Conservation (phyloP, 208 protist genomes). For the Kentomonas sorsogonicus region DNA sequence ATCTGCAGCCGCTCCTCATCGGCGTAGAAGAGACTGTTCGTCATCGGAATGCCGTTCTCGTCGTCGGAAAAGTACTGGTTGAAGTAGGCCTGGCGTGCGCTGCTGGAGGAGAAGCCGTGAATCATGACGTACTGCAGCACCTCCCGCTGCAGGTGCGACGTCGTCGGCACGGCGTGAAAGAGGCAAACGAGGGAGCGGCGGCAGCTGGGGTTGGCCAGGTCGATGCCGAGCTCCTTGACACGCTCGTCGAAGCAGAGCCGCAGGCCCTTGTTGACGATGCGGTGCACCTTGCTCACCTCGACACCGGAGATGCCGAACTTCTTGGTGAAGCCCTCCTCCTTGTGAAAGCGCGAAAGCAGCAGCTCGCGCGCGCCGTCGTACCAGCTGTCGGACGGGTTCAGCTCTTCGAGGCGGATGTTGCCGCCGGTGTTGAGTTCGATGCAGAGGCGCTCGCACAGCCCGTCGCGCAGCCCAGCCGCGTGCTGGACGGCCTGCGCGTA, state of each 20-base stretch:
- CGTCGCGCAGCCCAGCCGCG: constrained; percentile 16
- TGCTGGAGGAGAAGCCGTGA: constrained; percentile 21
- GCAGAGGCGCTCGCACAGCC: constrained; percentile 54
- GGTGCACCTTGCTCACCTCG: constrained; percentile 60
- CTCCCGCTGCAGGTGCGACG: constrained; percentile 25
- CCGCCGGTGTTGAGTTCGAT: constrained; percentile 87
- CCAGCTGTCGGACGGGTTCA: constrained; percentile 40
- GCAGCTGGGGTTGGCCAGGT: constrained; percentile 62
- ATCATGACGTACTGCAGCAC: constrained; percentile 47
- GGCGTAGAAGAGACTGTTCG: constrained; percentile 82
- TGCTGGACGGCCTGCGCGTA: constrained; percentile 27
- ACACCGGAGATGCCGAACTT: constrained; percentile 55
- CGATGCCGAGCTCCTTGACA: constrained; percentile 61
- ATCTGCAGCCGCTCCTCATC: constrained; percentile 65
- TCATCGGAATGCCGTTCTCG: constrained; percentile 73
- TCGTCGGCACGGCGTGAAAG: constrained; percentile 48
- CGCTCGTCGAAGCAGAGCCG: constrained; percentile 79
- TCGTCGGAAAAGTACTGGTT: neutral
- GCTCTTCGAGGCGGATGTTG: constrained; percentile 85
- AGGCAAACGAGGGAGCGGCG: constrained; percentile 77
- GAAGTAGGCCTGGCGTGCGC: too few species aligned
- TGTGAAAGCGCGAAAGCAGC: constrained; percentile 59
- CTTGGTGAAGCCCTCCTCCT: constrained; percentile 40
- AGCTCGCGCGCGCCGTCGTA: constrained; percentile 62
- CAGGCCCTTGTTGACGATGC: constrained; percentile 74